Evolutionary conservation across 2,329 filamentous ascomycete species (phyloP), one percentile per base, ranked within the genome.

Genomic region (Raffaelea deltoideospora): DNA sequence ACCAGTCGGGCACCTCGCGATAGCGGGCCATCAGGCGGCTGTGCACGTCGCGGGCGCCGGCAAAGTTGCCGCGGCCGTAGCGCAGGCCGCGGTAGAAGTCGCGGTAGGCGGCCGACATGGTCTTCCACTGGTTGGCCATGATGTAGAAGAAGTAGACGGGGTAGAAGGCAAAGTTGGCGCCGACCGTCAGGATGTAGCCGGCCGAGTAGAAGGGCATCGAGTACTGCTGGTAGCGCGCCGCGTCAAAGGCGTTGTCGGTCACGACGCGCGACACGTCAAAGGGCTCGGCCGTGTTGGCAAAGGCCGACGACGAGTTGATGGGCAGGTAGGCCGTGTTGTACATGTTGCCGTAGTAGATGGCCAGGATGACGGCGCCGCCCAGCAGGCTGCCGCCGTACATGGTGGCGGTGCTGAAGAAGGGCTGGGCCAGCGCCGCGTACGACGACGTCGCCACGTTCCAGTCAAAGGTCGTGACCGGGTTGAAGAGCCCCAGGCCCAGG

Each of bases 401-500:
- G 41, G 48, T 64, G 49, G 37, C 56, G 9, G 38, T 59, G 44
- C 53, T 52, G 39, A 63, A 63, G 34, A 64, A 64, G 0, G 61
- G 61, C 36, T 51, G 47, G 0, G 51, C 47, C 7, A 62, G 51
- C 0, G 58, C 53, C 0, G 52, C 55, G 35, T 56, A 60, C 10
- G 53, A 59, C 22, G 47, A 56, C 0, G 57, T 60, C 3, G 54
- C 51, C 13, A 60, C 51, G 34, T 68, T 69, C 56, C 62, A 66
- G 48, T 70, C 66, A 26, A 67, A 67, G 0, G 59, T 68, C 0
- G 65, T 60, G 5, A 66, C 45, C 1, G 61, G 66, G 43, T 65
- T 69, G 49, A 65, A 65, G 14, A 51, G 47, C 5, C 55, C 65
- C 26, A 66, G 48, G 0, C 59, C 58, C 0, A 54, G 52, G 1